Conservation (phyloP, 2,329 filamentous ascomycete species). For the Fonsecaea nubica region DNA sequence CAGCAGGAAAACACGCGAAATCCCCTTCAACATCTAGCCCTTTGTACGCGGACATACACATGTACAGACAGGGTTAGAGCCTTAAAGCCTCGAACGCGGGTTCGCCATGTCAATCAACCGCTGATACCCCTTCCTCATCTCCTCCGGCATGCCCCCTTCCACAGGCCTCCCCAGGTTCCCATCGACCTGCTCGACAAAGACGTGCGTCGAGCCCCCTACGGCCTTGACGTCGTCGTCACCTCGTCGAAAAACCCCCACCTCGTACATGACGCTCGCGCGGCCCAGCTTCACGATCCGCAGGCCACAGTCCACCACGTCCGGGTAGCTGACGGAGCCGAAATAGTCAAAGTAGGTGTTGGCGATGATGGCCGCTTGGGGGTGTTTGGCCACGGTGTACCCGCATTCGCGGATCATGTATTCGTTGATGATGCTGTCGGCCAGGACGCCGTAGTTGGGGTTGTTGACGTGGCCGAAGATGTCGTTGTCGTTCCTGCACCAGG, state of each 20-base stretch:
- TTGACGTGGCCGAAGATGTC: slow-evolving; percentile 96
- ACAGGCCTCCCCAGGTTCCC: slow-evolving; percentile 60
- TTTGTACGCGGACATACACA: no score
- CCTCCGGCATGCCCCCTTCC: slow-evolving; percentile 64
- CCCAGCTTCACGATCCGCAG: slow-evolving; percentile 84
- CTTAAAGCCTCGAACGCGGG: background rate
- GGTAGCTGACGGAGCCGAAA: slow-evolving; percentile 81
- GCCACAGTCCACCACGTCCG: slow-evolving; percentile 79
- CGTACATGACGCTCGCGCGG: slow-evolving; percentile 85
- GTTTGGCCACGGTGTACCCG: slow-evolving; percentile 72
- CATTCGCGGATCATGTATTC: slow-evolving; percentile 83
- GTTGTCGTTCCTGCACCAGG: slow-evolving; percentile 74
- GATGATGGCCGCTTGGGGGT: slow-evolving; percentile 78
- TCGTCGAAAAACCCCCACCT: slow-evolving; percentile 82
- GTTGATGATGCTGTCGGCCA: slow-evolving; percentile 91
- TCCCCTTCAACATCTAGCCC: no score
- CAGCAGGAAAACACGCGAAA: no score
- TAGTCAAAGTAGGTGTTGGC: slow-evolving; percentile 87
- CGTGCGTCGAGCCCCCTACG: slow-evolving; percentile 84
- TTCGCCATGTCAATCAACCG: slow-evolving; percentile 15
- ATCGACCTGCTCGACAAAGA: slow-evolving; percentile 78
- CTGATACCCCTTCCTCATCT: slow-evolving; percentile 28
- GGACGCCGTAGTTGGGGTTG: slow-evolving; percentile 83
- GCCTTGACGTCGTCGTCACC: slow-evolving; percentile 77
- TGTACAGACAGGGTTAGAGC: background rate